Evolutionary conservation across 345 rosid genomes (phyloP).

Genomic region (Xanthoceras sorbifolium): DNA sequence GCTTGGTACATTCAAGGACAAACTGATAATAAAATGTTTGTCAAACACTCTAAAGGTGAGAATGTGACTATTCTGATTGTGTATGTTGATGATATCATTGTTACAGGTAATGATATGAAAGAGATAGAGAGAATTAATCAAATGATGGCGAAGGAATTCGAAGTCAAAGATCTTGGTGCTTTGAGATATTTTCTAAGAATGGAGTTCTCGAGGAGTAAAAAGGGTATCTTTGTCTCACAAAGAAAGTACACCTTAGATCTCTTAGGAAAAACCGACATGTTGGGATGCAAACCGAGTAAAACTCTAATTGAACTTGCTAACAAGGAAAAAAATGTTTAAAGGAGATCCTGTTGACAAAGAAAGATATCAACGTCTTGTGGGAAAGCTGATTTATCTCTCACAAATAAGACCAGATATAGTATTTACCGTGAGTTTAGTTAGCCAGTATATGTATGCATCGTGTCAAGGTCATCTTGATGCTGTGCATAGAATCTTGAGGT

Average conservation of each 20-base stretch:
- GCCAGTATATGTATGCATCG: no score
- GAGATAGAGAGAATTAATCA: neutral
- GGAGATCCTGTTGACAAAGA: neutral
- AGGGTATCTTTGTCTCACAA: neutral
- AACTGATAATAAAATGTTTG: neutral
- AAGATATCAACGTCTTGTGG: neutral
- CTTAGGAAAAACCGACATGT: neutral
- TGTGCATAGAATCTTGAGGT: no score
- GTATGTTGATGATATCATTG: neutral
- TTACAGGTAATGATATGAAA: neutral
- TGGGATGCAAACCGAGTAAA: neutral
- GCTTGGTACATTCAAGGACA: neutral
- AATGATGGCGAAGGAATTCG: no score
- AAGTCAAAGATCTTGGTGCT: no score
- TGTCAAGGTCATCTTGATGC: no score
- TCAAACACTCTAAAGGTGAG: neutral
- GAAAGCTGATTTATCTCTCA: neutral
- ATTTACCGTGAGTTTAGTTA: neutral
- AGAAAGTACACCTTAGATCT: neutral
- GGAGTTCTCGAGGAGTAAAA: no score
- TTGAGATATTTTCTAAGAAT: no score
- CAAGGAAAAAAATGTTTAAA: neutral
- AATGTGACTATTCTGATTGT: neutral
- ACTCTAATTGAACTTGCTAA: neutral
- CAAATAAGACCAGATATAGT: no score